Evolutionary conservation across 345 rosid genomes (phyloP), one percentile per base, ranked within the genome.

Genomic region (Streptanthus diversifolius): DNA sequence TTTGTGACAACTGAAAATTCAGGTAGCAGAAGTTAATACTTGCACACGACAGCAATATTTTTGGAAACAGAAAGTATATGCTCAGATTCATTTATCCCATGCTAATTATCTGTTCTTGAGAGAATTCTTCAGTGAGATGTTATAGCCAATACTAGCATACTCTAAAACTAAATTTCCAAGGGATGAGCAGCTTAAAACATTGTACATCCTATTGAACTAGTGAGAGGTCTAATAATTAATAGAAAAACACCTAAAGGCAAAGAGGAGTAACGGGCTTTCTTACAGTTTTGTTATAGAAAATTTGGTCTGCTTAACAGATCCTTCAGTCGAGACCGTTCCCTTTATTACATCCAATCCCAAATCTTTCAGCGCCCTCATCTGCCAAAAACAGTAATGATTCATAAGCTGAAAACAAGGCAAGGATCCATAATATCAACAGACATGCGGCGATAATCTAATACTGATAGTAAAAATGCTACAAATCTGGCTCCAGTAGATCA

Each of bases 341-440:
- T 91, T 91, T 5, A 83, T 66, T 3, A 95, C 99, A 86, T 81
- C 92, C 85, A 95, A 82, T 44, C 97, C 97, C 83, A 91, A 81
- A 67, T 82, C 86, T 81, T 88, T 95, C 84, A 95, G 78, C 54
- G 97, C 85, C 41, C 68, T 89, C 89, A 95, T 91, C 99, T 95
- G 86, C 79, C 71, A 61, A 45, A 62, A 17, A 22, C 29, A 57
- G 56, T 1, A 13, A 70, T 12, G 22, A 47, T n/a, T 21, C 8
- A 70, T 63, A 48, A 51, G 69, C 62, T 24, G 54, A 51, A 57
- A 49, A 49, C 15, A 49, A 5, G 15, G 55, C 30, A 49, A 10
- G 8, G 5, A 22, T 49, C 8, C 30, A 49, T 1, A 48, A 10
- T 48, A 48, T 3, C 53, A 48, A 48, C 53, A 48, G 53, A 9